A percentile compares a stretch with the other conserved stretches of the same genome.
Evolutionary conservation across 169 alveolate genomes (phyloP).

Genomic region (Eimeria acervulina): DNA sequence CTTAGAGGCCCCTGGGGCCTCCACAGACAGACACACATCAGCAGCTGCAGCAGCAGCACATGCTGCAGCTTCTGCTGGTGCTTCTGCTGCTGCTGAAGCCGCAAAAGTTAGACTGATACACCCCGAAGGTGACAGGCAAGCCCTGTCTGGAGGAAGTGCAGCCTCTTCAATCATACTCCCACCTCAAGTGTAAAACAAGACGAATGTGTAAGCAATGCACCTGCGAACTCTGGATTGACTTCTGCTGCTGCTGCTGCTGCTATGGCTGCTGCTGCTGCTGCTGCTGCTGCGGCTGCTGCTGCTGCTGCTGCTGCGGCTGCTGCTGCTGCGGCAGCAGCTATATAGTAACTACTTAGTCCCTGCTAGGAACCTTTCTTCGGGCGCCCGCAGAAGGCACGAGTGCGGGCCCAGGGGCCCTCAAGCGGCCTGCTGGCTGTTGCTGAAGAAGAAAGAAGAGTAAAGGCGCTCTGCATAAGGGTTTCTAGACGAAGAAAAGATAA

Average conservation of each 20-base stretch:
- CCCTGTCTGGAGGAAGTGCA: constrained; percentile 15
- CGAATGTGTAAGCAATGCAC: not conserved
- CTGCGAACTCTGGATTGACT: not conserved
- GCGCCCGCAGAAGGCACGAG: constrained; percentile 7
- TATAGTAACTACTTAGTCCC: not conserved
- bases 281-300: not conserved
- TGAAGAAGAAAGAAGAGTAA: not conserved
- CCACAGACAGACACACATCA: not conserved
- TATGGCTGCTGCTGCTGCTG: not conserved
- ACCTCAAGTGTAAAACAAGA: not conserved
- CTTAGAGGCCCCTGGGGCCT: not conserved
- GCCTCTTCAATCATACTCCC: not conserved
- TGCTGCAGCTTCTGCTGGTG: not conserved
- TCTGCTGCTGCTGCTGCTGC: constrained; percentile 12
- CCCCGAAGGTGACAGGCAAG: not conserved
- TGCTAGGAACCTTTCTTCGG: constrained; percentile 28
- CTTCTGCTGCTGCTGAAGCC: not conserved
- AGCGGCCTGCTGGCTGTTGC: constrained; percentile 21
- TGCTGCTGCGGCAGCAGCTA: not conserved
- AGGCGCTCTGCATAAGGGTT: not conserved
- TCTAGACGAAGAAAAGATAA: not conserved
- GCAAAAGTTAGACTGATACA: not conserved
- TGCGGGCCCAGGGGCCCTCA: constrained; percentile 41
- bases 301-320: not conserved
- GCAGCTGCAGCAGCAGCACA: not conserved